phyloP scores from a whole-genome alignment of 2,329 filamentous ascomycete species.

The Trichoderma gracile region DNA sequence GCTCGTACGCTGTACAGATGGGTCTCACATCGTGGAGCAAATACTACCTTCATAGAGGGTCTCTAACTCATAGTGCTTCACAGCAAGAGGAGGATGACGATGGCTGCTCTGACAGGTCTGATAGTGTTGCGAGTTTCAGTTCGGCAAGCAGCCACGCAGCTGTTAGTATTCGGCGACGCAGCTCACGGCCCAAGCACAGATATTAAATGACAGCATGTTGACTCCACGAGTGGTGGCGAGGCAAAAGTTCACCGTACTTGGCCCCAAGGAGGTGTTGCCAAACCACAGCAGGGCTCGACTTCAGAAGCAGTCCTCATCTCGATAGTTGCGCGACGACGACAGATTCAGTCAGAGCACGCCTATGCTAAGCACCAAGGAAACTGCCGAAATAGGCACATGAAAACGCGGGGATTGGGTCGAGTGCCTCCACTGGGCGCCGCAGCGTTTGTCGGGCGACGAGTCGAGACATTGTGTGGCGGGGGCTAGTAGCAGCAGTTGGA shows the following conservation, averaged over 20 bases:
- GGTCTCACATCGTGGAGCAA: background rate
- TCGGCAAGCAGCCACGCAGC: background rate
- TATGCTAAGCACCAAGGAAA: slow-evolving; percentile 1
- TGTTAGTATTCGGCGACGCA: too few species aligned
- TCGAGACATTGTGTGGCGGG: background rate
- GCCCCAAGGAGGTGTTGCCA: background rate
- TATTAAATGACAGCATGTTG: too few species aligned
- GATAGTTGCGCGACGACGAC: slow-evolving; percentile 2
- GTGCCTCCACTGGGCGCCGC: slow-evolving; percentile 10
- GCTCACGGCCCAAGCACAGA: too few species aligned
- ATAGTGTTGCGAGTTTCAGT: background rate
- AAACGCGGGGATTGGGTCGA: slow-evolving; percentile 22
- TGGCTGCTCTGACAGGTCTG: background rate
- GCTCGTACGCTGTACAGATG: background rate
- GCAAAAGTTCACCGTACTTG: too few species aligned
- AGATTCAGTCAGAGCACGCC: background rate
- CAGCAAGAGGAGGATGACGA: too few species aligned
- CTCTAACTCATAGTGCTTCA: too few species aligned
- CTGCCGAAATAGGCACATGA: slow-evolving; percentile 18
- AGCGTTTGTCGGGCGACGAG: background rate
- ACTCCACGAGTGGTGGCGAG: too few species aligned
- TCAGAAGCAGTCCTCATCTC: background rate
- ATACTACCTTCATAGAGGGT: too few species aligned
- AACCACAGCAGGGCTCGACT: background rate
- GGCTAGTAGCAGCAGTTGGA: background rate